A percentile compares a stretch with the other conserved stretches of the same genome.
Evolutionary conservation across 1,284 basidiomycete genomes (phyloP).

Genomic region (Microbotryomycetes sp.): DNA sequence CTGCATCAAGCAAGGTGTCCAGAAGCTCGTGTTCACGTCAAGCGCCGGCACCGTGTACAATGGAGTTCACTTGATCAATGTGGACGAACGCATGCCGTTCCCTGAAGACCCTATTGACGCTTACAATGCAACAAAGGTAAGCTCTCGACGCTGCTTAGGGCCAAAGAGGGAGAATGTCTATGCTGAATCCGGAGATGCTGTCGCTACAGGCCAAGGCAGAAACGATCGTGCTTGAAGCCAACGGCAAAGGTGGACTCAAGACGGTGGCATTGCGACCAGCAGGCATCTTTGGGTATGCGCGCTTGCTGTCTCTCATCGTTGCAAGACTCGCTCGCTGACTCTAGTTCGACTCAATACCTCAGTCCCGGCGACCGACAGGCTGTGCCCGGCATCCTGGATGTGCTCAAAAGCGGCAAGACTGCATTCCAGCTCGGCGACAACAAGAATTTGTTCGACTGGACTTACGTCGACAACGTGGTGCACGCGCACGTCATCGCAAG

Average conservation of each 20-base stretch:
- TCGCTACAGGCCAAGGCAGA: conserved; percentile 64
- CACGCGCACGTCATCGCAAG: conserved; percentile 91
- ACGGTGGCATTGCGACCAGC: conserved; percentile 88
- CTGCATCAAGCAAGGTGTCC: conserved; percentile 59
- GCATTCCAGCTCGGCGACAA: conserved; percentile 93
- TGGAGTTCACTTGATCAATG: conserved; percentile 71
- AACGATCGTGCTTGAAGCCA: conserved; percentile 73
- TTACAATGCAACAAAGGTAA: conserved; percentile 87
- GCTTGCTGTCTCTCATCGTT: not conserved
- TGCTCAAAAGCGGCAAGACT: conserved; percentile 74
- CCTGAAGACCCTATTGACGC: conserved; percentile 75
- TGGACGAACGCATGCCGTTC: conserved; percentile 79
- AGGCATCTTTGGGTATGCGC: conserved; percentile 83
- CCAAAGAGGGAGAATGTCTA: not conserved
- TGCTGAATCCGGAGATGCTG: not conserved
- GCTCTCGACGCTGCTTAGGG: not conserved
- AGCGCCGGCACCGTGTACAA: conserved; percentile 90
- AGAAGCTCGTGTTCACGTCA: conserved; percentile 90
- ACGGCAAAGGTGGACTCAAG: conserved; percentile 69
- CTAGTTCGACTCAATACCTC: not conserved
- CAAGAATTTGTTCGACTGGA: conserved; percentile 93
- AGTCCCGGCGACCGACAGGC: conserved; percentile 89
- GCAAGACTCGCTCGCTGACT: not conserved
- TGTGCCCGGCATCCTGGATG: conserved; percentile 71
- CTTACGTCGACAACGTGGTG: conserved; percentile 93